phyloP scores from a whole-genome alignment of 805 yeast genomes.

The Grigorovia humatica region DNA sequence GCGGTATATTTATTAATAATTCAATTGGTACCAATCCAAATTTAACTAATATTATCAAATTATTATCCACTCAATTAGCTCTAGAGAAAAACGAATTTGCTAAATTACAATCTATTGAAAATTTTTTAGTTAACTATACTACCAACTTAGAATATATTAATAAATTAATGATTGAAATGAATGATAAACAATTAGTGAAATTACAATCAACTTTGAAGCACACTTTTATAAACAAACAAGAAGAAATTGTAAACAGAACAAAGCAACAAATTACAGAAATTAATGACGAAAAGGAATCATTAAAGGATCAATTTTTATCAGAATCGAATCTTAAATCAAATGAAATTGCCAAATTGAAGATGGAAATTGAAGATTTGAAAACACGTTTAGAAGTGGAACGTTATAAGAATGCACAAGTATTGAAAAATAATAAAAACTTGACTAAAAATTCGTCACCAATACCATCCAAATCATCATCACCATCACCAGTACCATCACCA shows the following conservation, averaged over 20 bases:
- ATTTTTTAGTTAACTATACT: slow-evolving; percentile 43
- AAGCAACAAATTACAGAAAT: slow-evolving; percentile 13
- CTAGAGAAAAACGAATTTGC: slow-evolving; percentile 50
- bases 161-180: slow-evolving; percentile 25
- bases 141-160: slow-evolving; percentile 23
- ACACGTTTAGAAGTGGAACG: slow-evolving; percentile 28
- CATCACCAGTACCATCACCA: neutral
- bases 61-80: slow-evolving; percentile 44
- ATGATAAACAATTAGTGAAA: slow-evolving; percentile 21
- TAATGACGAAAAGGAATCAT: slow-evolving; percentile 9
- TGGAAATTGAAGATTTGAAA: slow-evolving; percentile 24
- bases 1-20: slow-evolving; percentile 51
- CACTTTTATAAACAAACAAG: slow-evolving; percentile 21
- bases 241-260: slow-evolving; percentile 13
- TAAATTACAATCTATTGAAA: slow-evolving; percentile 43
- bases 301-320: slow-evolving; percentile 7
- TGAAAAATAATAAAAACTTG: slow-evolving; percentile 3
- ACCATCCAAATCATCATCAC: neutral
- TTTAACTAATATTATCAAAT: slow-evolving; percentile 45
- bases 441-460: neutral
- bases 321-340: slow-evolving; percentile 9
- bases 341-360: slow-evolving; percentile 14
- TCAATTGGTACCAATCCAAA: slow-evolving; percentile 47
- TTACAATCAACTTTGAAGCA: slow-evolving; percentile 23
- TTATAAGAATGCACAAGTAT: slow-evolving; percentile 19